Conservation (phyloP, 768 basidiomycete species). For the Rubroboletus satanas region DNA sequence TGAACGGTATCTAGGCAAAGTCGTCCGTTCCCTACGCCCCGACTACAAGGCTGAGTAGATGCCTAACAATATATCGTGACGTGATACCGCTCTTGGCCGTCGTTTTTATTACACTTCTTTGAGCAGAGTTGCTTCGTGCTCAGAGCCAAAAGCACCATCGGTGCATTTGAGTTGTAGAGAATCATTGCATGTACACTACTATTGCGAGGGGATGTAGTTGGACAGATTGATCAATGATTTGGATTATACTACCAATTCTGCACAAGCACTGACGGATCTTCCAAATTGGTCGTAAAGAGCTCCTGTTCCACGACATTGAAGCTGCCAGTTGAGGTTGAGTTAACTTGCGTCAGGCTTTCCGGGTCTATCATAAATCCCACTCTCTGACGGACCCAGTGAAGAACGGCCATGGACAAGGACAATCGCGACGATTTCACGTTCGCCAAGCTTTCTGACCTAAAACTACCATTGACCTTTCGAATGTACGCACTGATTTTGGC, state of each 20-base stretch:
- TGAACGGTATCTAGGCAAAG: slow-evolving; percentile 55
- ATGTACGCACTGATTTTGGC: slow-evolving; percentile 48
- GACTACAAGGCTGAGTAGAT: slow-evolving; percentile 69
- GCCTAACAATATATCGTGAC: background rate
- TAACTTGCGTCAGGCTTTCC: too few relatives aligned
- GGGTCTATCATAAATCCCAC: background rate
- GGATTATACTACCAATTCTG: background rate
- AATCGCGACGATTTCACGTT: slow-evolving; percentile 89
- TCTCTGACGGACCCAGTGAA: background rate
- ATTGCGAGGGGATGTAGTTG: background rate
- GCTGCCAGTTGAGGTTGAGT: background rate
- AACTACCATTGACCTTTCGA: slow-evolving; percentile 80
- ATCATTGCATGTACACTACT: slow-evolving; percentile 17
- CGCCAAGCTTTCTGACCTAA: slow-evolving; percentile 85
- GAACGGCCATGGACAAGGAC: slow-evolving; percentile 49
- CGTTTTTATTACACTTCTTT: slow-evolving; percentile 4
- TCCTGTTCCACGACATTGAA: background rate
- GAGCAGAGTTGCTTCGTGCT: slow-evolving; percentile 12
- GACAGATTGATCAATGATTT: background rate
- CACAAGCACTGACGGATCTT: background rate
- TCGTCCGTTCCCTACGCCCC: slow-evolving; percentile 83
- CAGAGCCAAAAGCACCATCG: slow-evolving; percentile 24
- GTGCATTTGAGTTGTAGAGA: slow-evolving; percentile 20
- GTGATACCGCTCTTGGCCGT: slow-evolving; percentile 8
- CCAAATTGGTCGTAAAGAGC: slow-evolving; percentile 2